Evolutionary conservation across 768 basidiomycete species (phyloP), one percentile per base, ranked within the genome.

Genomic region (Pseudohyphozyma bogoriensis): DNA sequence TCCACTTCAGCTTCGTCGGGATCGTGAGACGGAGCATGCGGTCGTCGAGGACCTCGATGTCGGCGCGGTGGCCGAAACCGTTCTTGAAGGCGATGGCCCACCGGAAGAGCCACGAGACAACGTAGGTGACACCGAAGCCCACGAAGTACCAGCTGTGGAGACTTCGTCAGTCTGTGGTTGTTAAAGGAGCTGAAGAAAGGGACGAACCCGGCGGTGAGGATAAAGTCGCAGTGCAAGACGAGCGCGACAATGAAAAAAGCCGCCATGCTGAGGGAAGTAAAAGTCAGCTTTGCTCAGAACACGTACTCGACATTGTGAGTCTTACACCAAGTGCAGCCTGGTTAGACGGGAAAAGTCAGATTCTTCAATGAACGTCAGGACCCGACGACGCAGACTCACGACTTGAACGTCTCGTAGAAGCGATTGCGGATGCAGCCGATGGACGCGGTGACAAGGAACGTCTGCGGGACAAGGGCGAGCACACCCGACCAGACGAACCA

Each of bases 231-330:
- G 59, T 69, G 68, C 11, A 63, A 36, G 44, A 65, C 65, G 57
- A 69, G 65, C 50, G 63, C 60, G n/a, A 52, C 63, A 24, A 59
- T 62, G 62, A 69, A 69, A 45, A 67, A 29, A 33, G 60, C 39
- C 35, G 58, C 62, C 11, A 50, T 20, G 16, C 40, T 42, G 7
- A 8, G n/a, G n/a, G 18, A 18, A 37, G 37, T 10, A 37, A 37
- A 10, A 10, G 37, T 10, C 37, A 10, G 10, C 10, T 10, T 37
- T 10, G 37, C 37, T 37, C 37, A 10, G 37, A 37, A 37, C n/a
- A n/a, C n/a, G n/a, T n/a, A n/a, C n/a, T n/a, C n/a, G n/a, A n/a
- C n/a, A n/a, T n/a, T n/a, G n/a, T n/a, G 40, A 10, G 9, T 20
- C 40, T 9, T 42, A 42, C 40, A 50, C n/a, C 29, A 50, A 50